A percentile compares a stretch with the other conserved stretches of the same genome.
phyloP scores from a whole-genome alignment of 768 basidiomycete genomes.

The Lentinula edodes region DNA sequence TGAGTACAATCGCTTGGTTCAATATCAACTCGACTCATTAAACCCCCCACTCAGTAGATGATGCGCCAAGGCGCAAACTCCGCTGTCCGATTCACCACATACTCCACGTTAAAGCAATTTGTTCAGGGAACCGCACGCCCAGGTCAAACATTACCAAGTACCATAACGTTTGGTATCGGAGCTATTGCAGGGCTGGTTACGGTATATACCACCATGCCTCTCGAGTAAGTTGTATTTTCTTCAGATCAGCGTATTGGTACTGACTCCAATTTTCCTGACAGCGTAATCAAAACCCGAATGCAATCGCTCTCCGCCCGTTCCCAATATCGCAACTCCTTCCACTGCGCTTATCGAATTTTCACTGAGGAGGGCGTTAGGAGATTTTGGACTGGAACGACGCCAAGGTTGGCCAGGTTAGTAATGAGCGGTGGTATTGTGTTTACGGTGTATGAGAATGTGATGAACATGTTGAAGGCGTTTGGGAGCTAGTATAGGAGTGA shows the following conservation, averaged over 20 bases:
- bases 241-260: neutral
- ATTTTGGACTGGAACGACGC: slow-evolving; percentile 97
- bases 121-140: slow-evolving; percentile 81
- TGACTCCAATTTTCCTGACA: slow-evolving; percentile 23
- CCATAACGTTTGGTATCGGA: slow-evolving; percentile 92
- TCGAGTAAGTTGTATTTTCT: slow-evolving; percentile 49
- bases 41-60: slow-evolving; percentile 47
- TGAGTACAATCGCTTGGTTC: slow-evolving; percentile 31
- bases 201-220: slow-evolving; percentile 84
- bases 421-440: slow-evolving; percentile 37
- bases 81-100: slow-evolving; percentile 92
- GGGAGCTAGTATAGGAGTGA: neutral
- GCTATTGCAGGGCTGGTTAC: slow-evolving; percentile 92
- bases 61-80: slow-evolving; percentile 98
- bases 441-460: slow-evolving; percentile 83
- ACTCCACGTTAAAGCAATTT: slow-evolving; percentile 89
- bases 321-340: slow-evolving; percentile 91
- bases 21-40: neutral
- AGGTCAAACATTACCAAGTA: slow-evolving; percentile 77
- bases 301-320: slow-evolving; percentile 79
- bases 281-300: slow-evolving; percentile 98
- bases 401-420: slow-evolving; percentile 77
- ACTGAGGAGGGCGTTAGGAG: slow-evolving; percentile 88
- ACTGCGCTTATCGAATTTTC: slow-evolving; percentile 91
- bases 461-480: slow-evolving; percentile 30